Conservation (phyloP, 495 filamentous ascomycete genomes). For the Penicillium salamii region DNA sequence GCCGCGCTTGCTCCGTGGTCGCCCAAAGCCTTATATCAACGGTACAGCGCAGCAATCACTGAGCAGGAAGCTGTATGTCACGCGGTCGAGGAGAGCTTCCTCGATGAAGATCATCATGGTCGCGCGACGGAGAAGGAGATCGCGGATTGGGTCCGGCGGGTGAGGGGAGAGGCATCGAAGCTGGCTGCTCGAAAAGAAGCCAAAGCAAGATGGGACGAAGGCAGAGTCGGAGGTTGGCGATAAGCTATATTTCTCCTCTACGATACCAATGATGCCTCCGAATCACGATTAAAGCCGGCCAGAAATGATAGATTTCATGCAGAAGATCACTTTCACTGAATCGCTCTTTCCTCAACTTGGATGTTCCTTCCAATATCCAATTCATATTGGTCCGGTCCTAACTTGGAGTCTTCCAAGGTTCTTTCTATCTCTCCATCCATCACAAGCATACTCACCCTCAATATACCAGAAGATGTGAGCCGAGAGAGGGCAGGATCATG, state of each 20-base stretch:
- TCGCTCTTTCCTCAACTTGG: neutral
- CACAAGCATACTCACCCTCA: no score
- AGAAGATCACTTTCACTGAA: neutral
- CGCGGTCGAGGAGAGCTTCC: slow-evolving; percentile 85
- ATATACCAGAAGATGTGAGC: no score
- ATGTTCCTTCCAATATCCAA: no score
- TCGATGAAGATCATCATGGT: slow-evolving; percentile 58
- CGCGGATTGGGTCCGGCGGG: slow-evolving; percentile 75
- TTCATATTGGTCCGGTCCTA: no score
- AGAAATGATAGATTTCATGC: no score
- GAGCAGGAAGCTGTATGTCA: slow-evolving; percentile 82
- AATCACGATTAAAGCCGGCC: no score
- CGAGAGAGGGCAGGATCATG: no score
- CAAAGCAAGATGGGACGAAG: slow-evolving; percentile 92
- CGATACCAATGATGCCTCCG: no score
- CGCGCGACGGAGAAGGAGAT: slow-evolving; percentile 73
- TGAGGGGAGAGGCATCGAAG: slow-evolving; percentile 70
- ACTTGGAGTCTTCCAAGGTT: no score
- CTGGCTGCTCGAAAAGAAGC: slow-evolving; percentile 75
- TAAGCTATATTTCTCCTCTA: slow-evolving; percentile 37
- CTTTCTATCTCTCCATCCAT: no score
- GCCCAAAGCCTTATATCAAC: slow-evolving; percentile 77
- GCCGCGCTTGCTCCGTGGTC: slow-evolving; percentile 77
- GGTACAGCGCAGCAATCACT: slow-evolving; percentile 65
- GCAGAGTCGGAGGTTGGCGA: slow-evolving; percentile 88